Percentiles rank a stretch among this genome's conserved stretches.
phyloP scores from a whole-genome alignment of 2,329 filamentous ascomycete genomes.

The Fonsecaea monophora region DNA sequence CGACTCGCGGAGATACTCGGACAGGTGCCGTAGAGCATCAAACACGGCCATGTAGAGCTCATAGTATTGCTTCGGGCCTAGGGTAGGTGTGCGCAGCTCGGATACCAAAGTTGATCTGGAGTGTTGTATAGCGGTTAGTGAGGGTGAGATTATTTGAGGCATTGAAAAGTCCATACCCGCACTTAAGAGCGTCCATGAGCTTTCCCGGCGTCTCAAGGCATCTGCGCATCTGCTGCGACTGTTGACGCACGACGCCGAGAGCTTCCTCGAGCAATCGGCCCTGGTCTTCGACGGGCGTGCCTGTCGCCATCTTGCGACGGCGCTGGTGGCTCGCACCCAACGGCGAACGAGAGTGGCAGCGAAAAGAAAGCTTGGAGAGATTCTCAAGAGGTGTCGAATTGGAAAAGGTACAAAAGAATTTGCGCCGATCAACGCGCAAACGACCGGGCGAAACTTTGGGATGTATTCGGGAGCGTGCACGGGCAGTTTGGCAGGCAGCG shows the following conservation, averaged over 20 bases:
- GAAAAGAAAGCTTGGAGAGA: background rate
- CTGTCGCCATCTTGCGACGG: constrained; percentile 36
- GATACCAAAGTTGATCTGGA: constrained; percentile 92
- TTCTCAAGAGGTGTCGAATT: background rate
- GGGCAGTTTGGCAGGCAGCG: background rate
- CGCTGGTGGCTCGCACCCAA: constrained; percentile 26
- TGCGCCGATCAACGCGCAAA: constrained; percentile 3
- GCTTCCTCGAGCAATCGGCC: constrained; percentile 97
- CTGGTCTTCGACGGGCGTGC: constrained; percentile 70
- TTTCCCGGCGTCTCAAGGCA: constrained; percentile 96
- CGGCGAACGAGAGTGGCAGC: constrained; percentile 4
- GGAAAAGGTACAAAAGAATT: background rate
- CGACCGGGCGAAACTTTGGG: constrained; percentile 5
- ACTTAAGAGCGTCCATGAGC: constrained; percentile 99
- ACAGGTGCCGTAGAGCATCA: constrained; percentile 94
- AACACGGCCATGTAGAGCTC: constrained; percentile 99
- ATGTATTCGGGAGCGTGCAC: background rate
- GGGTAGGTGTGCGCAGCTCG: constrained; percentile 94
- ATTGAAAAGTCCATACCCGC: constrained; percentile 73
- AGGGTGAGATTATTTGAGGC: constrained; percentile 12
- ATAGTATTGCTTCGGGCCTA: constrained; percentile 99
- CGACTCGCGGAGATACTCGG: constrained; percentile 94
- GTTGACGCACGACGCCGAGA: constrained; percentile 92
- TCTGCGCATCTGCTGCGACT: constrained; percentile 96
- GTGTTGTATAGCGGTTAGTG: constrained; percentile 35